A percentile compares a stretch with the other conserved stretches of the same genome.
Evolutionary conservation across 495 filamentous ascomycete species (phyloP).

Genomic region (Cairneyella variabilis): DNA sequence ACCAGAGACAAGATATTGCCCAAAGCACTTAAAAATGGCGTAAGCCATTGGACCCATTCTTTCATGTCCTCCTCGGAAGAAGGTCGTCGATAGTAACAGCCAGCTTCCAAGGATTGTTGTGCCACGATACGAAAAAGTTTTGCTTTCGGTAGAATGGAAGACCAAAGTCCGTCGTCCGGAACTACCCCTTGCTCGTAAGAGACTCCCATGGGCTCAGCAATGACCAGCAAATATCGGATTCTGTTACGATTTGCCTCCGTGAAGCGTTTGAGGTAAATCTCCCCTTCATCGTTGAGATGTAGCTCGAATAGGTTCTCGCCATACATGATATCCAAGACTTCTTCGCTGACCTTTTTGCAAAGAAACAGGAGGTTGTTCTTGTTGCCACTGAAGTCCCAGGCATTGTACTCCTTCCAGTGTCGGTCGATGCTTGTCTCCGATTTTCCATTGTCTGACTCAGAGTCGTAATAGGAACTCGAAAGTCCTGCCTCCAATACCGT

Average conservation of each 20-base stretch:
- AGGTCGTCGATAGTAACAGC: neutral
- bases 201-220: neutral
- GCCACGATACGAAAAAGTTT: conserved; percentile 3
- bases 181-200: neutral
- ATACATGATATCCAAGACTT: conserved; percentile 6
- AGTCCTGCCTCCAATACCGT: neutral
- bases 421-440: neutral
- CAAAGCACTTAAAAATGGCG: conserved; percentile 10
- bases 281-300: conserved; percentile 2
- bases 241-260: neutral
- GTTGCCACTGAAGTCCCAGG: neutral
- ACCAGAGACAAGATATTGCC: neutral
- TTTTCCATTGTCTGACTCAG: neutral
- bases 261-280: conserved; percentile 1
- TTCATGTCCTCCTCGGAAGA: conserved; percentile 1
- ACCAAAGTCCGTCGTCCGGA: neutral
- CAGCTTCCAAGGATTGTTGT: neutral
- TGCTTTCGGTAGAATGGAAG: neutral
- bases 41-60: conserved; percentile 4
- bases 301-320: conserved; percentile 7
- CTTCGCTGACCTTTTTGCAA: conserved; percentile 3
- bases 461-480: neutral
- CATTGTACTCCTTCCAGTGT: neutral
- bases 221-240: conserved; percentile 2
- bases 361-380: neutral